Evolutionary conservation across 2,329 filamentous ascomycete species (phyloP).

Genomic region (Ascochyta lentis): DNA sequence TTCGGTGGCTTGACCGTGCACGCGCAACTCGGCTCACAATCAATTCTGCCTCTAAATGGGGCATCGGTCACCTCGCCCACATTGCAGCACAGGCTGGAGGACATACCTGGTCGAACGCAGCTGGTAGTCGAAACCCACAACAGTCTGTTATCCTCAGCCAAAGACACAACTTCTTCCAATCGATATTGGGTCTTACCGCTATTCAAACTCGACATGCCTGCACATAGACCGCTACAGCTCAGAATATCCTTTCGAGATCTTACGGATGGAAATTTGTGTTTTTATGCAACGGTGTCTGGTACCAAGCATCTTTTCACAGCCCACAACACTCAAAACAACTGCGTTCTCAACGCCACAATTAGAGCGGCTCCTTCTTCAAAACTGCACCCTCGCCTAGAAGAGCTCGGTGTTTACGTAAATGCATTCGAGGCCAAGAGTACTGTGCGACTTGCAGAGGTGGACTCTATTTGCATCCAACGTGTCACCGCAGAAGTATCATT

Average conservation of each 20-base stretch:
- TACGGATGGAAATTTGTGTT: neutral
- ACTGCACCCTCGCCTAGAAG: slow-evolving; percentile 22
- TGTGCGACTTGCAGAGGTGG: slow-evolving; percentile 24
- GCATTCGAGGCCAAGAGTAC: slow-evolving; percentile 2
- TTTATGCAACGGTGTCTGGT: slow-evolving; percentile 7
- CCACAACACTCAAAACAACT: neutral
- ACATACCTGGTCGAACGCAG: slow-evolving; percentile 6
- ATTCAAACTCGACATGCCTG: slow-evolving; percentile 45
- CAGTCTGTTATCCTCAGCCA: neutral
- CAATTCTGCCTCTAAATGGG: slow-evolving; percentile 36
- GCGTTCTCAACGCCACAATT: neutral
- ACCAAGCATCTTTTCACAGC: neutral
- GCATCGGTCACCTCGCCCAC: slow-evolving; percentile 1
- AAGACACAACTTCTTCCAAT: neutral
- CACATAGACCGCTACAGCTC: slow-evolving; percentile 30
- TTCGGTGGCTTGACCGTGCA: slow-evolving; percentile 28
- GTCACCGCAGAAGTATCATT: neutral
- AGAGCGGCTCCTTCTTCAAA: neutral
- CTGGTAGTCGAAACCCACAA: slow-evolving; percentile 28
- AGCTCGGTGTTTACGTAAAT: slow-evolving; percentile 33
- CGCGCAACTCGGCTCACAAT: slow-evolving; percentile 44
- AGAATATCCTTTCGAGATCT: slow-evolving; percentile 19
- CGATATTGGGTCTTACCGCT: slow-evolving; percentile 31
- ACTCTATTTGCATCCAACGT: slow-evolving; percentile 23
- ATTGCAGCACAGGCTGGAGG: slow-evolving; percentile 26